Percentiles rank a stretch among this genome's conserved stretches.
Conservation (phyloP, 2,329 filamentous ascomycete genomes). For the Chaetomium sp. region DNA sequence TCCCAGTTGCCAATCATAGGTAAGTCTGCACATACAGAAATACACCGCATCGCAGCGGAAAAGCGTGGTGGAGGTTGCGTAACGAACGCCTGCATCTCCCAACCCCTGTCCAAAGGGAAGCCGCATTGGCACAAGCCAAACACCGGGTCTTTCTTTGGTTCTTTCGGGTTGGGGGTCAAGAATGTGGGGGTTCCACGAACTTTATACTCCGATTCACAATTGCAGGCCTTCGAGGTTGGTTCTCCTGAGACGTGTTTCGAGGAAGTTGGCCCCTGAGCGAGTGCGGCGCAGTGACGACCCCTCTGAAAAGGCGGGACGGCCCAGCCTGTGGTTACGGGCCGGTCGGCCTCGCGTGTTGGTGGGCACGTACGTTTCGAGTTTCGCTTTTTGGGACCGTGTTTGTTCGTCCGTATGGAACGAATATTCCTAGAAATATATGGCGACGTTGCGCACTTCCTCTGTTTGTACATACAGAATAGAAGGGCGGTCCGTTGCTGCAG, state of each 20-base stretch:
- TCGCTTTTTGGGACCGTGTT: background rate
- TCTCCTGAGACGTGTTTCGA: slow-evolving; percentile 16
- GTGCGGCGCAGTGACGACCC: slow-evolving; percentile 12
- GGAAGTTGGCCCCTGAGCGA: background rate
- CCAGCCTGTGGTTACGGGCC: background rate
- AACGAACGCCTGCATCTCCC: background rate
- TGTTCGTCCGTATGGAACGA: background rate
- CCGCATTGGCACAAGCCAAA: slow-evolving; percentile 21
- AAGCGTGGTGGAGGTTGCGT: background rate
- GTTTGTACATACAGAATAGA: background rate
- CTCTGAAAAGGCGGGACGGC: background rate
- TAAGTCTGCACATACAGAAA: background rate
- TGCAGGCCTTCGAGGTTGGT: background rate
- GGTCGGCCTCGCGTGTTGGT: background rate
- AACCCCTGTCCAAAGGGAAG: slow-evolving; percentile 18
- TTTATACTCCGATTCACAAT: background rate
- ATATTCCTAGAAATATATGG: background rate
- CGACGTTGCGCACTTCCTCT: background rate
- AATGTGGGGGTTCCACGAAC: slow-evolving; percentile 17
- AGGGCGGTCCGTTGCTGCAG: background rate
- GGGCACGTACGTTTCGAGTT: background rate
- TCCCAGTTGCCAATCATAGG: background rate
- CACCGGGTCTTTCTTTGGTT: background rate
- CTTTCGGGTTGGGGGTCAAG: background rate
- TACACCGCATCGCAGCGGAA: background rate